A percentile compares a stretch with the other conserved stretches of the same genome.
phyloP scores from a whole-genome alignment of 495 filamentous ascomycete species.

The Glarea lozoyensis region DNA sequence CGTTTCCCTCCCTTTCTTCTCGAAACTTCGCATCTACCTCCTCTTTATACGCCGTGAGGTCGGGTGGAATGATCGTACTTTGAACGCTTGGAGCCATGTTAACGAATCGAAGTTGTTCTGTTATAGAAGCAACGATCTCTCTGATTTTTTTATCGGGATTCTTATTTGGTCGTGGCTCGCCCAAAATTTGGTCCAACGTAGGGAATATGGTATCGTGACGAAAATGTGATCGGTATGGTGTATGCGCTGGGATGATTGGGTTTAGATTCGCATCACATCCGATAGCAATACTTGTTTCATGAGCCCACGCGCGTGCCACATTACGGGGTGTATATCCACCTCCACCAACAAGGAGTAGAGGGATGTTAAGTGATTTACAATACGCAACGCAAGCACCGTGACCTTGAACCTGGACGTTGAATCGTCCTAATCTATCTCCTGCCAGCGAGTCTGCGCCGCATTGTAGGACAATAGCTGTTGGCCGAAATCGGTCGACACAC shows the following conservation, averaged over 20 bases:
- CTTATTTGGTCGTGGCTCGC: constrained; percentile 57
- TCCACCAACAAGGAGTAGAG: constrained; percentile 83
- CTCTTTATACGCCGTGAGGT: constrained; percentile 63
- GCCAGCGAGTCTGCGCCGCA: constrained; percentile 94
- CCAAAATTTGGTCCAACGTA: constrained; percentile 55
- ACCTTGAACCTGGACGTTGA: constrained; percentile 91
- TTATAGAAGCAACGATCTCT: constrained; percentile 61
- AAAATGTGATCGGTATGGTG: constrained; percentile 74
- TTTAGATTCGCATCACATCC: constrained; percentile 63
- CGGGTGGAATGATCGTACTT: constrained; percentile 69
- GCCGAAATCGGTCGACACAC: constrained; percentile 67
- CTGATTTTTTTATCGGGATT: constrained; percentile 70
- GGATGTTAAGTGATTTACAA: constrained; percentile 67
- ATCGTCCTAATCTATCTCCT: constrained; percentile 85
- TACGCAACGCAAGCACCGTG: constrained; percentile 88
- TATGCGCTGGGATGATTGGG: constrained; percentile 59
- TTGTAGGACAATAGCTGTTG: constrained; percentile 85
- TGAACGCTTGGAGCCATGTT: constrained; percentile 80
- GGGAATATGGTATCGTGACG: constrained; percentile 78
- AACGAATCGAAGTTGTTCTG: constrained; percentile 82
- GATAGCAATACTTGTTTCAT: constrained; percentile 87
- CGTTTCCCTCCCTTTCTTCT: constrained; percentile 48
- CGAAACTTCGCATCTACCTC: constrained; percentile 71
- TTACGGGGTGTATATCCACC: constrained; percentile 98
- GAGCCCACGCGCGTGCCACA: constrained; percentile 91